These are phyloP conservation scores for Scopulariopsis brevicaulis DNA, from an alignment of 2,329 filamentous ascomycete species.

Conservation along the genomic window DNA sequence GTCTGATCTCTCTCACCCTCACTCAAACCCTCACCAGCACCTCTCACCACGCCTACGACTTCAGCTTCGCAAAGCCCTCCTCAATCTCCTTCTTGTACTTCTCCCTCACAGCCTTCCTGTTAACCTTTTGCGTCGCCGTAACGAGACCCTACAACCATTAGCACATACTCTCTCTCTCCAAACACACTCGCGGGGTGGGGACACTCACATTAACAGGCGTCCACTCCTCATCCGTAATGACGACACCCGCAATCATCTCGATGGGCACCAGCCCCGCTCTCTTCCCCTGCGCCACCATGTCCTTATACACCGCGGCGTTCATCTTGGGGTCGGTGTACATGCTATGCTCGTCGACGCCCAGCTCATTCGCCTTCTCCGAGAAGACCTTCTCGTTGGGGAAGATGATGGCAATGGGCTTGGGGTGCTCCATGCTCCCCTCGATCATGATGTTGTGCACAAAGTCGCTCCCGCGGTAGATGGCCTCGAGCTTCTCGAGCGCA, in stretches of 20 bases:
- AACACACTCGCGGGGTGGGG: neutral
- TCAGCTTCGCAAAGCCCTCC: constrained; percentile 16
- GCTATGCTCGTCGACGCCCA: constrained; percentile 54
- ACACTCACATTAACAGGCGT: constrained; percentile 68
- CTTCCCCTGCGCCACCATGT: constrained; percentile 53
- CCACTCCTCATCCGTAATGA: constrained; percentile 79
- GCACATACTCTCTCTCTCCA: constrained; percentile 10
- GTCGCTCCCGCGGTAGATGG: constrained; percentile 72
- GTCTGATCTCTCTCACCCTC: neutral
- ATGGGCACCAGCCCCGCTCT: constrained; percentile 56
- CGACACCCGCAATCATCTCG: constrained; percentile 66
- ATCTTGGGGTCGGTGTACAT: constrained; percentile 60
- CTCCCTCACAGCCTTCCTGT: constrained; percentile 38
- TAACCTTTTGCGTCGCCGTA: constrained; percentile 51
- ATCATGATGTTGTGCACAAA: constrained; percentile 81
- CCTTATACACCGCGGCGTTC: constrained; percentile 49
- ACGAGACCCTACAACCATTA: constrained; percentile 34
- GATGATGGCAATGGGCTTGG: constrained; percentile 74
- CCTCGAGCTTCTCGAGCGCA: constrained; percentile 90
- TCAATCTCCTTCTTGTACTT: constrained; percentile 39
- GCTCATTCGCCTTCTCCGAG: constrained; percentile 43
- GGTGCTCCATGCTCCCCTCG: constrained; percentile 63
- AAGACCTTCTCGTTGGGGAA: constrained; percentile 54
- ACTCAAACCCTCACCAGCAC: no score
- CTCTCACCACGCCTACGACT: neutral